Evolutionary conservation across 108 stramenopile species (phyloP).

Genomic region (Chaetoceros muelleri): DNA sequence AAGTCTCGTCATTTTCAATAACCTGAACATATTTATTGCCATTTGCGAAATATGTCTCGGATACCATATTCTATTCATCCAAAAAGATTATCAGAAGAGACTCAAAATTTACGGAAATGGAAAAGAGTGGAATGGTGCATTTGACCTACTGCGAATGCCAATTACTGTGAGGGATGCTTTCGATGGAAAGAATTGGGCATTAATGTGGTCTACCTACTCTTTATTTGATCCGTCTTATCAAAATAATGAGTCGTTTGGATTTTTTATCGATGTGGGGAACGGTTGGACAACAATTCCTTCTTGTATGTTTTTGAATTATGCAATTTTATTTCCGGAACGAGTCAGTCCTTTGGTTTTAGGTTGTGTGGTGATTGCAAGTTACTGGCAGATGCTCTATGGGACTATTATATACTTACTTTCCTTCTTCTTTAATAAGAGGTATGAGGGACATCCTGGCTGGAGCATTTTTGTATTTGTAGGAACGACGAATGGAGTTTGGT

Average conservation of each 20-base stretch:
- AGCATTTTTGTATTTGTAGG: slow-evolving; percentile 66
- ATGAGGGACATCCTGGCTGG: slow-evolving; percentile 29
- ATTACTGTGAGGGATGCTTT: slow-evolving; percentile 32
- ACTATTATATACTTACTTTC: slow-evolving; percentile 65
- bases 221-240: slow-evolving; percentile 77
- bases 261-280: slow-evolving; percentile 82
- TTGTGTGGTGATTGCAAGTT: slow-evolving; percentile 45
- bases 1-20: slow-evolving; percentile 63
- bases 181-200: slow-evolving; percentile 35
- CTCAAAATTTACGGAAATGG: slow-evolving; percentile 38
- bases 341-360: slow-evolving; percentile 37
- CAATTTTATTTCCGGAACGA: slow-evolving; percentile 32
- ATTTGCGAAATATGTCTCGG: slow-evolving; percentile 66
- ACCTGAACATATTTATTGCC: slow-evolving; percentile 72
- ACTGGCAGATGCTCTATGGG: slow-evolving; percentile 78
- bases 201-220: slow-evolving; percentile 77
- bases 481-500: slow-evolving; percentile 61
- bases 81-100: slow-evolving; percentile 38
- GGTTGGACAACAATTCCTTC: slow-evolving; percentile 70
- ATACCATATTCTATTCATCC: slow-evolving; percentile 41
- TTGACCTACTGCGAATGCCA: slow-evolving; percentile 43
- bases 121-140: slow-evolving; percentile 25
- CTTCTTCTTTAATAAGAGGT: slow-evolving; percentile 54
- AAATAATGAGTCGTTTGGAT: slow-evolving; percentile 76
- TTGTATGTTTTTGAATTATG: slow-evolving; percentile 54